Evolutionary conservation across 495 filamentous ascomycete genomes (phyloP), one percentile per base, ranked within the genome.

Genomic region (Penicillium pancosmium): DNA sequence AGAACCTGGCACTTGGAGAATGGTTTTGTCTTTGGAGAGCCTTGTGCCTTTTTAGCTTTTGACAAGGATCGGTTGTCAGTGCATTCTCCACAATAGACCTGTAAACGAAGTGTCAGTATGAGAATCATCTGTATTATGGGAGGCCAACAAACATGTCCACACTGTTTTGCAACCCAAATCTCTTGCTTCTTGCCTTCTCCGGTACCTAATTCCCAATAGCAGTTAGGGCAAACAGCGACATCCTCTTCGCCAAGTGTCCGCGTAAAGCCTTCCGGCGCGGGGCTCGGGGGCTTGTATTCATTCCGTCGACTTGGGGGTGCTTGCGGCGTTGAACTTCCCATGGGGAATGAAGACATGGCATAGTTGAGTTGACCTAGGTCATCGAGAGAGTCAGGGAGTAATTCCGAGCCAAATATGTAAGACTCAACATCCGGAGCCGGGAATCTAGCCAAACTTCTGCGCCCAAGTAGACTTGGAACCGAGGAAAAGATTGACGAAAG

Each of bases 61-160:
- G 73, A 64, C 7, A 71, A 34, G 5, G 69, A 73, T 5, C 87
- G 80, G 46, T 85, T 75, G 36, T 77, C 78, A 15, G 81, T 79
- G 62, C 88, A 91, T 56, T 82, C 80, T 43, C 88, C 88, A 67
- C 88, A 91, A 64, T 90, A 91, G 5, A 88, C 87, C 88, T 91
- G 57, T 21, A 46, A 23, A 36, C 54, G 31, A 27, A 66, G 48
- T 41, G 51, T 49, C 34, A 36, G 33, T 12, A 19, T 27, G 36
- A 56, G 46, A 41, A 12, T n/a, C 34, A 27, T 36, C 2, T 16
- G 13, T 1, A 18, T 55, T 25, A n/a, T 58, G 2, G n/a, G 21
- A 19, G 33, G 18, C 21, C 52, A 59, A 78, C 88, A 59, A 78
- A 92, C 90, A 80, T 93, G 90, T 54, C 90, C 90, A 71, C 90